These are phyloP conservation scores for Helianthus annuus DNA, from an alignment of 129 eudicot genomes.

Conservation along the genomic window HanXRQr2.0-SUNRISE NC_035443.2:30878205-30878704, in stretches of 20 bases:
- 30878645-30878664: no score
- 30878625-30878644: no score
- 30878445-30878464: neutral
- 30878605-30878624: no score
- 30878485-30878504: slow-evolving; percentile 7
- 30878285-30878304: slow-evolving; percentile 78
- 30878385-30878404: neutral
- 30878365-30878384: neutral
- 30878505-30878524: neutral
- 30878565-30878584: no score
- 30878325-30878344: slow-evolving; percentile 88
- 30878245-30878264: slow-evolving; percentile 50
- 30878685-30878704: no score
- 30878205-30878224: slow-evolving; percentile 70
- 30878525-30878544: neutral
- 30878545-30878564: no score
- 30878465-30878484: neutral
- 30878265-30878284: slow-evolving; percentile 67
- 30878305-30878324: slow-evolving; percentile 86
- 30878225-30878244: slow-evolving; percentile 70
- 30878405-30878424: neutral
- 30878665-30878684: no score
- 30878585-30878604: no score
- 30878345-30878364: slow-evolving; percentile 43
- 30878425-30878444: neutral